Percentiles rank a stretch among this genome's conserved stretches.
phyloP scores from a whole-genome alignment of 179 eudicot species.

The Nepenthes alata region DNA sequence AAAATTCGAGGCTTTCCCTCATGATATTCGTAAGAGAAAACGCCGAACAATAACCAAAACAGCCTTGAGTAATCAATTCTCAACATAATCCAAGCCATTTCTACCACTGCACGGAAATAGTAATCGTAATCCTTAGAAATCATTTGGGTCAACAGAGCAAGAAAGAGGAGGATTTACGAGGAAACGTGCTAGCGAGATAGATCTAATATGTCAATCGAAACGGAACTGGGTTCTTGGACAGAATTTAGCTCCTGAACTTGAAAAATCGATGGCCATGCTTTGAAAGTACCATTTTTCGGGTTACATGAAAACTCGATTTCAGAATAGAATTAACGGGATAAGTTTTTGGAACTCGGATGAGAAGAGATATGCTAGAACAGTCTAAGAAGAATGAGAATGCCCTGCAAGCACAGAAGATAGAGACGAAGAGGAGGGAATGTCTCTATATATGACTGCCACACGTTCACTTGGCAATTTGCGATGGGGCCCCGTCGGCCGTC shows the following conservation, averaged over 20 bases:
- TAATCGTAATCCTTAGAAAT: conserved; percentile 19
- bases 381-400: too few relatives aligned
- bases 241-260: conserved; percentile 15
- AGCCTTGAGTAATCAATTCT: conserved; percentile 67
- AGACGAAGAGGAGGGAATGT: too few relatives aligned
- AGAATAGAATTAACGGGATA: too few relatives aligned
- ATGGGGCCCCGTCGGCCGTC: too few relatives aligned
- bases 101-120: conserved; percentile 21
- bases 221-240: not conserved
- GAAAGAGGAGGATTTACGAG: conserved; percentile 5
- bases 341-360: too few relatives aligned
- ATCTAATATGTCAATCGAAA: not conserved
- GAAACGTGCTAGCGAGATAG: not conserved
- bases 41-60: conserved; percentile 68
- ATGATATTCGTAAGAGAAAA: conserved; percentile 65
- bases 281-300: conserved; percentile 11
- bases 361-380: too few relatives aligned
- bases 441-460: too few relatives aligned
- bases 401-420: too few relatives aligned
- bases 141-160: conserved; percentile 12
- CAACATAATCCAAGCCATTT: conserved; percentile 64
- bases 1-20: conserved; percentile 70
- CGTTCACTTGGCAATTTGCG: too few relatives aligned
- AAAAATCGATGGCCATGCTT: conserved; percentile 14
- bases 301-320: not conserved